Evolutionary conservation across 306 rosid genomes (phyloP).

Genomic region (Rosa rugosa): DNA sequence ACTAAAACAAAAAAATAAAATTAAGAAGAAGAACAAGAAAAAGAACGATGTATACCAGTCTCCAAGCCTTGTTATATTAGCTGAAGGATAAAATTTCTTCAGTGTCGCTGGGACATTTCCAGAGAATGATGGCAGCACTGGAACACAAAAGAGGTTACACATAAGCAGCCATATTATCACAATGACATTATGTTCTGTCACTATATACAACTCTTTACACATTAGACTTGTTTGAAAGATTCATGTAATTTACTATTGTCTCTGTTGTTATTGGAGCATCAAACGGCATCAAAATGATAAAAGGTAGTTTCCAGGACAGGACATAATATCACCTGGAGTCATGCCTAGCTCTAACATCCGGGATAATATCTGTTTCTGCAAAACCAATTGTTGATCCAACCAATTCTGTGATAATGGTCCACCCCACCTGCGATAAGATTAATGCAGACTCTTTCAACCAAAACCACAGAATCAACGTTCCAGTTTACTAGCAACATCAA

Average conservation of each 20-base stretch:
- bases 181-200: slow-evolving; percentile 6
- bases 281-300: not conserved
- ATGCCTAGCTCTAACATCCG: slow-evolving; percentile 93
- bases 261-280: not conserved
- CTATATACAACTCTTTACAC: not conserved
- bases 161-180: slow-evolving; percentile 14
- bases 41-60: slow-evolving; percentile 59
- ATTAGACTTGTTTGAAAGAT: slow-evolving; percentile 9
- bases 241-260: not conserved
- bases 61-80: slow-evolving; percentile 90
- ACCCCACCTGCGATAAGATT: slow-evolving; percentile 75
- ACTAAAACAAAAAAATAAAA: not conserved
- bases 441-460: slow-evolving; percentile 24
- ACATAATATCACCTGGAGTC: slow-evolving; percentile 74
- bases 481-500: not conserved
- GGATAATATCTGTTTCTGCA: slow-evolving; percentile 72
- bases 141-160: slow-evolving; percentile 30
- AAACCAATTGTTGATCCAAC: slow-evolving; percentile 78
- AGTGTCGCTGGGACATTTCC: slow-evolving; percentile 90
- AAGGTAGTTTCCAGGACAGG: not conserved
- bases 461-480: slow-evolving; percentile 16
- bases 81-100: slow-evolving; percentile 68
- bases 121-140: slow-evolving; percentile 92
- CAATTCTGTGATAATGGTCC: slow-evolving; percentile 91
- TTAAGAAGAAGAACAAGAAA: slow-evolving; percentile 9